Evolutionary conservation across 495 filamentous ascomycete species (phyloP), one percentile per base, ranked within the genome.

Genomic region (Aspergillus cristatus): DNA sequence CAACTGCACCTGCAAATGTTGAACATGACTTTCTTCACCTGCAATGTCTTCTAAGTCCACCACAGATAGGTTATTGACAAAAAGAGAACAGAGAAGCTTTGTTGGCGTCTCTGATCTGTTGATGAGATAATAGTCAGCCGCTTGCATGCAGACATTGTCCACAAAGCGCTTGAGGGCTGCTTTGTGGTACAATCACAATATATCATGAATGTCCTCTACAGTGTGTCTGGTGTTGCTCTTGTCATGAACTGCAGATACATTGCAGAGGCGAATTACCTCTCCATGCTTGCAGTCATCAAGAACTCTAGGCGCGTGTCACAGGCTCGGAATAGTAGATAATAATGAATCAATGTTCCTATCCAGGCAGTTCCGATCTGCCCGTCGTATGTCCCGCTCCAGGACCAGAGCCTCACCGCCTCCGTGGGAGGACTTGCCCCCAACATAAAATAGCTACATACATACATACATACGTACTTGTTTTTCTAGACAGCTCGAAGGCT

Each of bases 221-320:
- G 58, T 58, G n/a, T 72, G 57, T 0, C 71, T 54, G 0, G 40
- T 36, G 38, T 78, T 82, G 41, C 51, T 62, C 50, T 68, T 68
- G 17, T 51, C 22, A 5, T 47, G 3, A 0, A 30, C 30, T 11
- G 34, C 6, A 12, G 1, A 20, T 13, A 60, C 3, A n/a, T 54
- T 49, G 3, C 30, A 16, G 0, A 63, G n/a, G 3, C 46, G 41
- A 3, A 63, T 51, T 0, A 57, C 42, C 13, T 44, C 40, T 13
- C 46, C 38, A 30, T 45, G 28, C 3, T 4, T 29, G 2, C 14
- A 13, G 3, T 29, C 28, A 13, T 13, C 14, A 13, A 29, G 11
- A 29, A 4, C 28, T 4, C 14, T 29, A 29, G 28, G 28, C 11
- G 28, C 28, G n/a, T n/a, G n/a, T n/a, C n/a, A n/a, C n/a, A n/a